A percentile compares a stretch with the other conserved stretches of the same genome.
phyloP scores from a whole-genome alignment of 148 eudicot genomes.

The Vaccinium vitisidaea region DNA sequence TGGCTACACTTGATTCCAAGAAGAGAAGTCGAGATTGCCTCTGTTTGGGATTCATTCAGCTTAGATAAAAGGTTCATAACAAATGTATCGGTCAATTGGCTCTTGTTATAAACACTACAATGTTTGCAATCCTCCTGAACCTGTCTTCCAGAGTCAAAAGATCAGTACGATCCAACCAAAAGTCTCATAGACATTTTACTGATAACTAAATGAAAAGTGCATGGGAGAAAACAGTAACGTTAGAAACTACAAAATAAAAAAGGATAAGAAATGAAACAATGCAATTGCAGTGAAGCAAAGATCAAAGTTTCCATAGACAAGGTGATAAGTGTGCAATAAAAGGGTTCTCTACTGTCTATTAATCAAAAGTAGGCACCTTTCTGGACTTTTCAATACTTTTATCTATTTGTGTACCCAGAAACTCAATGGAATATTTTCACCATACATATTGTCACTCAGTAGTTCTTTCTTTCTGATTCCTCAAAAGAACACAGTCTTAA shows the following conservation, averaged over 20 bases:
- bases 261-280: neutral
- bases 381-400: neutral
- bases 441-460: neutral
- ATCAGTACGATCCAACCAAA: conserved; percentile 9
- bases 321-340: neutral
- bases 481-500: neutral
- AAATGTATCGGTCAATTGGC: conserved; percentile 22
- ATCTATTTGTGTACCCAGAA: neutral
- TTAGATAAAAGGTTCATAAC: conserved; percentile 21
- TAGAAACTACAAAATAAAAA: neutral
- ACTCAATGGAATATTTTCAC: neutral
- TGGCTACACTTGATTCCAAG: conserved; percentile 31
- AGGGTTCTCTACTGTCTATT: neutral
- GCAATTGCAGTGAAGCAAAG: neutral
- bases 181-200: neutral
- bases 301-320: neutral
- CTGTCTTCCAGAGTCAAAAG: conserved; percentile 29
- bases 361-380: neutral
- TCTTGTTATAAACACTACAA: conserved; percentile 19
- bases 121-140: conserved; percentile 30
- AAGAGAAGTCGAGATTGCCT: conserved; percentile 42
- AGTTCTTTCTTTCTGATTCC: neutral
- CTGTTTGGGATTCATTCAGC: conserved; percentile 43
- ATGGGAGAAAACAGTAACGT: neutral
- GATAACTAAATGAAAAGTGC: neutral